A percentile compares a stretch with the other conserved stretches of the same genome.
phyloP scores from a whole-genome alignment of 352 stramenopile species.

The Pythium dissimile region DNA sequence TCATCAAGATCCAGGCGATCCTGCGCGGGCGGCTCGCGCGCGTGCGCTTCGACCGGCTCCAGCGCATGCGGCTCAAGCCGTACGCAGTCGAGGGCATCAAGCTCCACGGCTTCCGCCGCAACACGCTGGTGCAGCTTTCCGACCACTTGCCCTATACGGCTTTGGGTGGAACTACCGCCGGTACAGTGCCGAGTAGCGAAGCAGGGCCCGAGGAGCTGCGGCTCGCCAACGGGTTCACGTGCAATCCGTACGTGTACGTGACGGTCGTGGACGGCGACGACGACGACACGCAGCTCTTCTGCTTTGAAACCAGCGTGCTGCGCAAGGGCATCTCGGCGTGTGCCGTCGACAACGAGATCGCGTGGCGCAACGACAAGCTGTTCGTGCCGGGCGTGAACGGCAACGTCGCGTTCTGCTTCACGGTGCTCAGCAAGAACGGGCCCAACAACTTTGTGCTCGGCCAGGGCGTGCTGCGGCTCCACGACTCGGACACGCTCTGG shows the following conservation, averaged over 20 bases:
- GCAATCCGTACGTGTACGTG: conserved; percentile 72
- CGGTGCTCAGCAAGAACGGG: conserved; percentile 68
- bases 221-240: conserved; percentile 66
- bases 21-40: conserved; percentile 49
- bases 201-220: conserved; percentile 43
- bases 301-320: conserved; percentile 56
- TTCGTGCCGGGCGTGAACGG: conserved; percentile 67
- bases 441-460: conserved; percentile 77
- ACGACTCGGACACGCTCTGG: conserved; percentile 46
- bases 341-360: conserved; percentile 30
- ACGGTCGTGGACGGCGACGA: conserved; percentile 63
- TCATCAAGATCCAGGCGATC: conserved; percentile 52
- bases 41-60: conserved; percentile 39
- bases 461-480: conserved; percentile 47
- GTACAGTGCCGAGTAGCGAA: too few relatives aligned
- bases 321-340: conserved; percentile 25
- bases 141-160: too few relatives aligned
- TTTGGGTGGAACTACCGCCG: too few relatives aligned
- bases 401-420: conserved; percentile 68
- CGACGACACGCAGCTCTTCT: conserved; percentile 63
- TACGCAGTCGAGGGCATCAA: conserved; percentile 44
- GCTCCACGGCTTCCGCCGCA: conserved; percentile 21
- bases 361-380: conserved; percentile 47
- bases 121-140: too few relatives aligned
- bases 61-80: conserved; percentile 53